A percentile compares a stretch with the other conserved stretches of the same genome.
Evolutionary conservation across 148 eudicot genomes (phyloP).

Genomic region (Spergularia bocconei): DNA sequence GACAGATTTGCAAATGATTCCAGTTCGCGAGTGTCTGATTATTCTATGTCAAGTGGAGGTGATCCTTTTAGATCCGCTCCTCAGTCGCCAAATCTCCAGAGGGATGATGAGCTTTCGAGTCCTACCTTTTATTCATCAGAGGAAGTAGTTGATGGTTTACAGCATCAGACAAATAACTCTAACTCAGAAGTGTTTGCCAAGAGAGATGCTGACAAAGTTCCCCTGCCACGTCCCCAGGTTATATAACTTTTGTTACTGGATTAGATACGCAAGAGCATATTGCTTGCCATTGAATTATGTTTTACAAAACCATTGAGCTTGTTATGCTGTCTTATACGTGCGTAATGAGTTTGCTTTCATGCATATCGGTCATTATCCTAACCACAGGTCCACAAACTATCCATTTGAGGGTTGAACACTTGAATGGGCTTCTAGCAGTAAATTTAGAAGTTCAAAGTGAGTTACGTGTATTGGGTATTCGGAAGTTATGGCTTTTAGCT

Average conservation of each 20-base stretch:
- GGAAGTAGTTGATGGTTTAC: conserved; percentile 30
- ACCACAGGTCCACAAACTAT: not conserved
- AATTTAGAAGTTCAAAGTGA: not conserved
- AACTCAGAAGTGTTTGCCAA: conserved; percentile 32
- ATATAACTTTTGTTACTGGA: conserved; percentile 11
- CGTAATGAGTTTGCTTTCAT: not conserved
- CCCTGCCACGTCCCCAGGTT: conserved; percentile 53
- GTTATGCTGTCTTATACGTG: not conserved
- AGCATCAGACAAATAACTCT: conserved; percentile 29
- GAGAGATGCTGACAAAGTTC: conserved; percentile 35
- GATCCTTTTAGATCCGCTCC: conserved; percentile 62
- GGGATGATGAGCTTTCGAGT: conserved; percentile 49
- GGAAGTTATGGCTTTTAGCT: not conserved
- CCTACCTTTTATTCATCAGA: conserved; percentile 48
- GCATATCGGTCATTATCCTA: not conserved
- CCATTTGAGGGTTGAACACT: not conserved
- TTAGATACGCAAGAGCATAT: conserved; percentile 4
- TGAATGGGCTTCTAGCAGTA: not conserved
- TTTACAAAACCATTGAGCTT: too few species aligned
- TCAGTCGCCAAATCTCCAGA: conserved; percentile 61
- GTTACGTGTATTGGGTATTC: not conserved
- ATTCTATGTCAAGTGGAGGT: conserved; percentile 64
- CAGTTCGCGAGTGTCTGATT: conserved; percentile 63
- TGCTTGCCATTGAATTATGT: not conserved
- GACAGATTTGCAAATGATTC: conserved; percentile 66